These are phyloP conservation scores for Diplodia seriata DNA, from an alignment of 2,329 filamentous ascomycete species.

Conservation along the genomic window DNA sequence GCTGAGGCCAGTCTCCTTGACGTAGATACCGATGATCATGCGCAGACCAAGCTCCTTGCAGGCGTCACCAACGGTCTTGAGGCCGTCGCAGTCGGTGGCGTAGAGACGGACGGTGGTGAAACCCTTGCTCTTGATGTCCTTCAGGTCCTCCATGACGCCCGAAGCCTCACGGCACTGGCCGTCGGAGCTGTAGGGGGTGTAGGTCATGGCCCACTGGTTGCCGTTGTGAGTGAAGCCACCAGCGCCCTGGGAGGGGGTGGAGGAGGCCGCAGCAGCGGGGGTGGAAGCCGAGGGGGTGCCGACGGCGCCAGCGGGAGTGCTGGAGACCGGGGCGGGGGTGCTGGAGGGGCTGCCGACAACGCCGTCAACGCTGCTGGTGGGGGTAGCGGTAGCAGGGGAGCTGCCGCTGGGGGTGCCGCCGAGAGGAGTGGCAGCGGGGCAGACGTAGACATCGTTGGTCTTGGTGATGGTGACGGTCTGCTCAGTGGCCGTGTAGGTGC, in stretches of 20 bases:
- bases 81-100: slow-evolving; percentile 87
- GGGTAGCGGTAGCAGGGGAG: slow-evolving; percentile 23
- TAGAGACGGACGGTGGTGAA: slow-evolving; percentile 81
- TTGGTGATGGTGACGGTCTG: slow-evolving; percentile 72
- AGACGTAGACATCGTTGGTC: slow-evolving; percentile 72
- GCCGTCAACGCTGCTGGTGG: slow-evolving; percentile 33
- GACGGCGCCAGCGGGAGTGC: slow-evolving; percentile 5
- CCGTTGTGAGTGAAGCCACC: slow-evolving; percentile 50
- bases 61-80: slow-evolving; percentile 75
- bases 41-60: slow-evolving; percentile 71
- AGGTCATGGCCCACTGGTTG: slow-evolving; percentile 57
- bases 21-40: slow-evolving; percentile 88
- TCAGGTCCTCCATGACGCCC: slow-evolving; percentile 52
- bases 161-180: slow-evolving; percentile 53
- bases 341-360: slow-evolving; percentile 26
- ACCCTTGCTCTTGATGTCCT: slow-evolving; percentile 52
- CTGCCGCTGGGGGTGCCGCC: slow-evolving; percentile 20
- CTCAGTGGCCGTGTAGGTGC: slow-evolving; percentile 75
- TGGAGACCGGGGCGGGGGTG: slow-evolving; percentile 7
- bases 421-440: slow-evolving; percentile 61
- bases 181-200: slow-evolving; percentile 54
- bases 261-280: slow-evolving; percentile 30
- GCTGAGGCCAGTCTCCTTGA: slow-evolving; percentile 66
- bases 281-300: slow-evolving; percentile 32
- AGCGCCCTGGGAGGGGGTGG: slow-evolving; percentile 34